These are phyloP conservation scores for Hydnomerulius pinastri DNA, from an alignment of 768 basidiomycete genomes.

Conservation along the genomic window DNA sequence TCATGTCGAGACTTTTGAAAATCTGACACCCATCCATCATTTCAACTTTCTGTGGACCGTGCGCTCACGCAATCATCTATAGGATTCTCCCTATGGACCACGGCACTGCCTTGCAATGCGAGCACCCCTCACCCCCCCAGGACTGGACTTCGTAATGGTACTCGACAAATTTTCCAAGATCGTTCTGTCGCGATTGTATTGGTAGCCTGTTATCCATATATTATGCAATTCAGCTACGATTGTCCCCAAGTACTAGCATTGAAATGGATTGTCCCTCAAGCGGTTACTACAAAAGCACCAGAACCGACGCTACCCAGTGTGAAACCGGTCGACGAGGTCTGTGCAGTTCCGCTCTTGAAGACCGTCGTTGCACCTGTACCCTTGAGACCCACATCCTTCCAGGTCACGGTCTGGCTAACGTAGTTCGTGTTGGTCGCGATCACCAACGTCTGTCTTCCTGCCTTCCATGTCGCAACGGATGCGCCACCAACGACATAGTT, in stretches of 20 bases:
- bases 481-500: constrained; percentile 42
- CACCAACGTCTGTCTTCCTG: constrained; percentile 43
- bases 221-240: not conserved
- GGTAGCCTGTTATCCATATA: not conserved
- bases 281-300: constrained; percentile 17
- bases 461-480: constrained; percentile 55
- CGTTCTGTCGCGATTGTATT: not conserved
- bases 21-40: constrained; percentile 1
- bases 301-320: constrained; percentile 27
- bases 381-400: constrained; percentile 31
- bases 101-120: too few relatives aligned
- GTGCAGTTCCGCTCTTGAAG: constrained; percentile 18
- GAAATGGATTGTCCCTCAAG: not conserved
- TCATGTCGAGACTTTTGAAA: constrained; percentile 23
- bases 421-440: constrained; percentile 56
- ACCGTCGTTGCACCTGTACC: not conserved
- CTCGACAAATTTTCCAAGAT: not conserved
- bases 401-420: constrained; percentile 31
- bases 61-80: not conserved
- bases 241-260: not conserved
- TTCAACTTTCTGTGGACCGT: not conserved
- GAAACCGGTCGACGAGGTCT: constrained; percentile 10
- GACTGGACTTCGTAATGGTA: too few relatives aligned
- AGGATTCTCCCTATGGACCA: not conserved
- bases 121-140: too few relatives aligned